Percentiles rank a stretch among this genome's conserved stretches.
Conservation (phyloP, 768 basidiomycete genomes). For the Macrolepiota albuminosa region DNA sequence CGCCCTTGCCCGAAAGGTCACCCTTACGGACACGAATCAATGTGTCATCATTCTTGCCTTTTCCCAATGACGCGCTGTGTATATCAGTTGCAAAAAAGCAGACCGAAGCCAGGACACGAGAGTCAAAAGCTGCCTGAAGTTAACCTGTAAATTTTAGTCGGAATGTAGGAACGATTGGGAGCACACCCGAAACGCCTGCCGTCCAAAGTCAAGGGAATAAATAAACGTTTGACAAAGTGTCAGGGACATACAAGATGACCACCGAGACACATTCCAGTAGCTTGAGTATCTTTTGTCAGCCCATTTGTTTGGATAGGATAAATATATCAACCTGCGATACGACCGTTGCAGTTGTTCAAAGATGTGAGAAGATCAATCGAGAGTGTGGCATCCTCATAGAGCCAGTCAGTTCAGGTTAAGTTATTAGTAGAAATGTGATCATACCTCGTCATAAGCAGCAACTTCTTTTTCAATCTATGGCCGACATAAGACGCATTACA, state of each 20-base stretch:
- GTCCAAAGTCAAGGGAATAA: background rate
- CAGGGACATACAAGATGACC: conserved; percentile 65
- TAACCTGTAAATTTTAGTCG: background rate
- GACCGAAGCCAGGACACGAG: conserved; percentile 74
- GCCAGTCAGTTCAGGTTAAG: background rate
- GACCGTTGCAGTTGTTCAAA: conserved; percentile 82
- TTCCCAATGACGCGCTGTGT: conserved; percentile 82
- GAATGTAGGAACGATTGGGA: background rate
- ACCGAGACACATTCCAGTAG: conserved; percentile 89
- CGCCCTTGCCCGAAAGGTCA: conserved; percentile 73
- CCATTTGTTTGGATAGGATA: background rate
- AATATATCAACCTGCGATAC: conserved; percentile 63
- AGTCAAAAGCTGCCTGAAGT: conserved; percentile 80
- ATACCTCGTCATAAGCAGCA: conserved; percentile 83
- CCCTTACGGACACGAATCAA: conserved; percentile 70
- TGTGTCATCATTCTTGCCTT: conserved; percentile 79
- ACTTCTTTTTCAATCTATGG: conserved; percentile 84
- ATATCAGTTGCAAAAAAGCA: conserved; percentile 97
- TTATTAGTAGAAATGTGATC: background rate
- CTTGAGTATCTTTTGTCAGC: conserved; percentile 24
- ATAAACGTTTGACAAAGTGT: background rate
- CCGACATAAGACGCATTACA: background rate
- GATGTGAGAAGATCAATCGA: conserved; percentile 71
- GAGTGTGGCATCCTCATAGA: conserved; percentile 66
- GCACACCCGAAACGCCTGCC: conserved; percentile 35